Evolutionary conservation across 2,329 filamentous ascomycete species (phyloP), one percentile per base, ranked within the genome.

Genomic region (Capronia americana): DNA sequence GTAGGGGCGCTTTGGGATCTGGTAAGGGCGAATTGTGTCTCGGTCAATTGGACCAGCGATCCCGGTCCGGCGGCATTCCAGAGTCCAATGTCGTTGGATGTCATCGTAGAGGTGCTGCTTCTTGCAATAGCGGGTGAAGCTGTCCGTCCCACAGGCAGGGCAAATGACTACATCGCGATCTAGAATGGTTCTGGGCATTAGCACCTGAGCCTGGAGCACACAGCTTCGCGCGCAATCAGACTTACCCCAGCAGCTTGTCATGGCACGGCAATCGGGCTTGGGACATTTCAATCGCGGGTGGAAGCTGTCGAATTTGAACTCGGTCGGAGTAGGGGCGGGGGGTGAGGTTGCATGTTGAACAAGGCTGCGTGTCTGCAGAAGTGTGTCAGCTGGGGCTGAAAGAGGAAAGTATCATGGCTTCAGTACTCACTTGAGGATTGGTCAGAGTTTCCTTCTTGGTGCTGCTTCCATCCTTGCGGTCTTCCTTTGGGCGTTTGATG

Each of bases 221-320:
- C n/a, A 53, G 28, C n/a, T 11, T 12, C 28, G n/a, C 24, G 53
- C 32, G n/a, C 59, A n/a, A n/a, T 20, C 38, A n/a, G 17, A 62
- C 65, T 55, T 55, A 68, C 65, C 68, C 68, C 68, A 70, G 57
- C 70, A 72, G 57, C 71, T 73, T 59, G 78, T 80, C 44, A 70
- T 67, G 30, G 72, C 73, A 23, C 73, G 58, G 55, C 78, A 79
- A 44, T 64, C 65, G 2, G 32, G 17, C 56, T 68, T 70, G 14
- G 69, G 66, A 60, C 78, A 79, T n/a, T 64, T 72, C 79, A 87
- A 79, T 17, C 60, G 64, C 4, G 57, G 65, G 77, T 83, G 17
- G 80, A 82, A 20, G 80, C 83, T 69, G 79, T 86, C 66, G 79
- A 85, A 61, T 81, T 87, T 70, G 66, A 69, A 70, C n/a, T 41